Evolutionary conservation across 306 rosid genomes (phyloP), one percentile per base, ranked within the genome.

Genomic region (Acacia melanoxylon): DNA sequence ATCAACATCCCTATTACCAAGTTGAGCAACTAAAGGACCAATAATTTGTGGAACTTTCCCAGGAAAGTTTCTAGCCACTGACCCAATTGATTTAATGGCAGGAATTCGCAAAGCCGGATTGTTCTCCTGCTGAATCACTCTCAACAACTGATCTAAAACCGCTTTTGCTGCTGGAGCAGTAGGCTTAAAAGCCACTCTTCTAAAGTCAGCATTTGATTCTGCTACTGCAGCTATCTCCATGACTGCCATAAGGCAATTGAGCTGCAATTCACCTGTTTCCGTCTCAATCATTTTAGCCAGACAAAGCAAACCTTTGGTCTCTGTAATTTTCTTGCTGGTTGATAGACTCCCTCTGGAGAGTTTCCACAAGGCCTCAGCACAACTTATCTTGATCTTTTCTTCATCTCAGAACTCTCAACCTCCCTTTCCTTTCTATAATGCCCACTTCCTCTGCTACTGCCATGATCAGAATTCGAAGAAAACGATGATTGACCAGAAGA

Each of bases 301-400:
- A 86, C 94, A 95, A 79, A 93, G 83, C 90, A 95, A 89, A 52
- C 98, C 98, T 87, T 90, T 95, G 0, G 97, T 90, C 90, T 91
- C 98, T 0, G 97, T 87, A 52, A 95, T 89, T 80, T 91, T 95
- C 77, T 65, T 72, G 84, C 97, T 87, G 65, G 89, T 87, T 12
- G 31, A 24, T 66, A 89, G 74, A 72, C 94, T 88, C 27, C 72
- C 91, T 77, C 54, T 85, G 22, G 94, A 90, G 72, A 95, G 88
- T 78, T 90, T 95, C 97, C 98, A 95, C 45, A 95, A 75, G 22
- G 99, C 99, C 87, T 86, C 86, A 2, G 98, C 91, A 81, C 98
- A 95, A 72, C 85, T 88, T 37, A 88, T 78, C 84, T 89, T 93
- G 69, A 91, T 73, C 72, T 73, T 41, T 85, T 87, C 90, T 90